Evolutionary conservation across 169 alveolate species (phyloP).

Genomic region (Plasmodium sp.): DNA sequence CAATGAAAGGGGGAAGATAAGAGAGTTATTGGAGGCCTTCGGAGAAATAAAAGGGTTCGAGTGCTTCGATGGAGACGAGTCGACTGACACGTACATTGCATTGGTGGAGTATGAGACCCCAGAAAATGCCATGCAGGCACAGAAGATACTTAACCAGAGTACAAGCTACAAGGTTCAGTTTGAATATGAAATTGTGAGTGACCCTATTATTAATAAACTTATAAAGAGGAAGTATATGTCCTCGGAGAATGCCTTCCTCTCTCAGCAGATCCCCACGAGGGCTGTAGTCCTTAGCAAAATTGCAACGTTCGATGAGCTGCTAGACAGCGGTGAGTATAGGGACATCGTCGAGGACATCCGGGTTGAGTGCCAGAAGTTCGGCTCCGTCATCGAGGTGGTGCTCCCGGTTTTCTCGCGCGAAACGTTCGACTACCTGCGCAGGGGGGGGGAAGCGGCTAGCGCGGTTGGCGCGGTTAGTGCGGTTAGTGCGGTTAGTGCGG

Average conservation of each 20-base stretch:
- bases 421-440: constrained; percentile 6
- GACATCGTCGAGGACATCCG: constrained; percentile 87
- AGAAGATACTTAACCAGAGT: constrained; percentile 79
- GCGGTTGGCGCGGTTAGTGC: background rate
- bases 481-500: background rate
- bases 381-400: constrained; percentile 84
- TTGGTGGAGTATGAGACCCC: constrained; percentile 76
- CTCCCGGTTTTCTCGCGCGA: constrained; percentile 84
- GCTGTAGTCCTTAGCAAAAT: constrained; percentile 83
- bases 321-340: constrained; percentile 85
- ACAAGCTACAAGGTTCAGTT: constrained; percentile 77
- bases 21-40: constrained; percentile 43
- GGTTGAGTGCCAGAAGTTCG: constrained; percentile 84
- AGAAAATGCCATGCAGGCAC: constrained; percentile 80
- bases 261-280: constrained; percentile 80
- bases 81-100: constrained; percentile 64
- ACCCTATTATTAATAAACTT: constrained; percentile 73
- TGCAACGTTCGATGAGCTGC: constrained; percentile 85
- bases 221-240: constrained; percentile 71
- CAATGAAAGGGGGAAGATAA: constrained; percentile 33
- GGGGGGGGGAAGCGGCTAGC: background rate
- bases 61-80: constrained; percentile 49
- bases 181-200: constrained; percentile 78
- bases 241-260: constrained; percentile 57
- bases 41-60: constrained; percentile 27